Evolutionary conservation across 1,284 basidiomycete genomes (phyloP).

Genomic region (Ganoderma leucocontextum): DNA sequence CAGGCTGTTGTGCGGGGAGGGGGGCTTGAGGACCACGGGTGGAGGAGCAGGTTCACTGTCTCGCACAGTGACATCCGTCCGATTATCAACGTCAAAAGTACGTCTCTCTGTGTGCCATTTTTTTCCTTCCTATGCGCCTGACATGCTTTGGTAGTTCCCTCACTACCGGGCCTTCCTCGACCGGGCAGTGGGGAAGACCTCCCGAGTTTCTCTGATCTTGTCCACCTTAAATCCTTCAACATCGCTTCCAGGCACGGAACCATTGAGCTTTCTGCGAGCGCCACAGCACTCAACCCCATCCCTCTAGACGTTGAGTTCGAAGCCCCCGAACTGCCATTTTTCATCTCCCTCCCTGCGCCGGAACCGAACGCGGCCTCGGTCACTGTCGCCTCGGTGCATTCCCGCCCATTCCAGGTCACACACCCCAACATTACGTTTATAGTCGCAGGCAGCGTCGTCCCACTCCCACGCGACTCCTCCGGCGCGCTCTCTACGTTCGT

Average conservation of each 20-base stretch:
- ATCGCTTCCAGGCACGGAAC: slow-evolving; percentile 55
- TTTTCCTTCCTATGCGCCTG: background rate
- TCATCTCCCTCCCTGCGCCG: slow-evolving; percentile 56
- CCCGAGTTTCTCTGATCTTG: slow-evolving; percentile 63
- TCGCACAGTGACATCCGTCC: slow-evolving; percentile 55
- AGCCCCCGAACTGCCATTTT: slow-evolving; percentile 66
- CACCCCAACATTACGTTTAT: slow-evolving; percentile 72
- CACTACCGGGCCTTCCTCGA: slow-evolving; percentile 69
- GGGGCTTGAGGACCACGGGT: slow-evolving; percentile 48
- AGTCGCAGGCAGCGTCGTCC: slow-evolving; percentile 66
- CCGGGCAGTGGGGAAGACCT: slow-evolving; percentile 60
- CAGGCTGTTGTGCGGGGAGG: slow-evolving; percentile 63
- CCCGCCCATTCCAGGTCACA: slow-evolving; percentile 63
- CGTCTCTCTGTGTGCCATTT: slow-evolving; percentile 36
- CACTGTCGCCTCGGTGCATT: slow-evolving; percentile 61
- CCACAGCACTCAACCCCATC: slow-evolving; percentile 66
- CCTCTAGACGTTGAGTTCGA: slow-evolving; percentile 54
- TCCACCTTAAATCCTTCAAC: slow-evolving; percentile 66
- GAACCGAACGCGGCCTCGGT: slow-evolving; percentile 41
- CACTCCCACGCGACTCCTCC: slow-evolving; percentile 55
- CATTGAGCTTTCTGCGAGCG: slow-evolving; percentile 59
- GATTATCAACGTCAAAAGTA: slow-evolving; percentile 59
- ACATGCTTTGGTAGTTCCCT: slow-evolving; percentile 56
- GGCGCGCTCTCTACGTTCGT: slow-evolving; percentile 66
- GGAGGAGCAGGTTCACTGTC: slow-evolving; percentile 57